Evolutionary conservation across 768 basidiomycete species (phyloP).

Genomic region (Tricholoma bakamatsutake): DNA sequence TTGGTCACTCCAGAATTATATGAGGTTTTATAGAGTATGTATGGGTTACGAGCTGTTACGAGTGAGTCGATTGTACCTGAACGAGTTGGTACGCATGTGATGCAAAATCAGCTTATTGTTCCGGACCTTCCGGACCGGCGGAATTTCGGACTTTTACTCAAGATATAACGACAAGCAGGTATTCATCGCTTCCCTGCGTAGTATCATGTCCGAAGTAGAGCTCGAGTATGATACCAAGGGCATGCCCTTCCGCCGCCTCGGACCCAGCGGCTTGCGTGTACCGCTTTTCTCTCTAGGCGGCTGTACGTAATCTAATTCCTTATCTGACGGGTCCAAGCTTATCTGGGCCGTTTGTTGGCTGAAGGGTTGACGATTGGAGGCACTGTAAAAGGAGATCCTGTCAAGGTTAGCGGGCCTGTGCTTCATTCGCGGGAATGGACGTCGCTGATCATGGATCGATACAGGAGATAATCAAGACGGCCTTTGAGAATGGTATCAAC

Average conservation of each 20-base stretch:
- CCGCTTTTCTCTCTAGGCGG: slow-evolving; percentile 56
- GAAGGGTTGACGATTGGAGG: slow-evolving; percentile 53
- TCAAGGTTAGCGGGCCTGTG: slow-evolving; percentile 37
- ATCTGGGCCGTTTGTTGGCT: not conserved
- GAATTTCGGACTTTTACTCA: not conserved
- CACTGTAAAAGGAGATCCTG: slow-evolving; percentile 58
- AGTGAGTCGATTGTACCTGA: too few species aligned
- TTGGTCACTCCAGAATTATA: too few species aligned
- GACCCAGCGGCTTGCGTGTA: slow-evolving; percentile 47
- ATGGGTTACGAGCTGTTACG: too few species aligned
- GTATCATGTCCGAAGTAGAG: slow-evolving; percentile 9
- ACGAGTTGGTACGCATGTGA: not conserved
- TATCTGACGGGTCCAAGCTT: slow-evolving; percentile 2
- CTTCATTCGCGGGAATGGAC: not conserved
- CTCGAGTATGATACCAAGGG: slow-evolving; percentile 31
- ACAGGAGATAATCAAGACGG: slow-evolving; percentile 67
- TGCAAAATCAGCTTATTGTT: not conserved
- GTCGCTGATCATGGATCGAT: not conserved
- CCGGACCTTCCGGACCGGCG: not conserved
- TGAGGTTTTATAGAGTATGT: too few species aligned
- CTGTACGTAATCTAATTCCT: slow-evolving; percentile 24
- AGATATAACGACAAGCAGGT: too few species aligned
- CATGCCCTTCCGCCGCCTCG: slow-evolving; percentile 45
- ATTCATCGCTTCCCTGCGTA: not conserved
- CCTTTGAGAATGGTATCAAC: slow-evolving; percentile 69